Evolutionary conservation across 352 stramenopile species (phyloP), one percentile per base, ranked within the genome.

Genomic region (Salisapilia sapeloensis): DNA sequence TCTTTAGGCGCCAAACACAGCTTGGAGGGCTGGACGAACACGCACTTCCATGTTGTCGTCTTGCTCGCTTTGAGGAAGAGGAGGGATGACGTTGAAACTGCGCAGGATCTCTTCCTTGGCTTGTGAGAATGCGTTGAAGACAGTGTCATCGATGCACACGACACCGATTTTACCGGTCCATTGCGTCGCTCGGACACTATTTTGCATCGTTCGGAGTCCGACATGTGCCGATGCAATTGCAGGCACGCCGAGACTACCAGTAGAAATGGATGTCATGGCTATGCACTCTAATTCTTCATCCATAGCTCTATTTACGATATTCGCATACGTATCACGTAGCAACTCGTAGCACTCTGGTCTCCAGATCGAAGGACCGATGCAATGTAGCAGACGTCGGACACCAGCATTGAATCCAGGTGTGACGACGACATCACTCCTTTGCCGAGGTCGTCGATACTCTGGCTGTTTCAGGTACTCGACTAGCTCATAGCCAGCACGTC

Each of bases 191-290:
- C 61, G 50, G 13, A 76, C 40, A 24, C 56, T 76, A 15, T 55
- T 57, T 43, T 76, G 53, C 35, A 72, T 63, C 9, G 49, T 46
- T 38, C 59, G 56, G 10, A 81, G 24, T n/a, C 42, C 65, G 38
- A 59, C 52, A 35, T 50, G 44, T 5, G 65, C 52, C 7, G 43
- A 53, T 21, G 40, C 27, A 6, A 53, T 48, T 2, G 46, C 33
- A 0, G 61, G 59, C 6, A 81, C 19, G 1, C 56, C 51, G 25
- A 77, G 56, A 28, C 64, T 74, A 2, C 69, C 64, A 0, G 69
- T 82, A 1, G 69, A 77, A 33, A 85, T 78, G 13, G 69, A 82
- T 22, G 55, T 40, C 25, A 80, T 44, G 5, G 60, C 63, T 2
- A 85, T 47, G 32, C 64, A 81, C 19, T 33, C 30, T 1, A 74